Percentiles rank a stretch among this genome's conserved stretches.
Conservation (phyloP, 768 basidiomycete species). For the Saitozyma sp. region DNA sequence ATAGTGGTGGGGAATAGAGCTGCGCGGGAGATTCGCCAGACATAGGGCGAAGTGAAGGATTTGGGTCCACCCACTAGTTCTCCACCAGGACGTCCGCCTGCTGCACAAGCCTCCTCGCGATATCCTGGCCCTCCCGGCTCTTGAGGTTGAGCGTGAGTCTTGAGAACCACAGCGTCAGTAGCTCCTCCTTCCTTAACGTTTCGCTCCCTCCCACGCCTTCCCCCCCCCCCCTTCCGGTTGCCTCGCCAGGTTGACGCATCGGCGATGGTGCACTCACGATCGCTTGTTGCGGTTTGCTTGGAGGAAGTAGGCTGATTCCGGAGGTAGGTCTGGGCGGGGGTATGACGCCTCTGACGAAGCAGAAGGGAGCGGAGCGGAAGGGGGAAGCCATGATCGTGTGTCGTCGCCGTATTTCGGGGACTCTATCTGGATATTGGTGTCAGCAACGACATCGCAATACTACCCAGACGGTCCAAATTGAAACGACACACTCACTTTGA, state of each 20-base stretch:
- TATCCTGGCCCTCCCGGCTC: slow-evolving; percentile 68
- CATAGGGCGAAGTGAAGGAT: not conserved
- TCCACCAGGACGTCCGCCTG: slow-evolving; percentile 84
- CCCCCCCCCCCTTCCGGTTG: too few relatives aligned
- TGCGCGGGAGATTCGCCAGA: too few relatives aligned
- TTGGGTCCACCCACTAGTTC: slow-evolving; percentile 59
- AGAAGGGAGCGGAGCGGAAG: slow-evolving; percentile 40
- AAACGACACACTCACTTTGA: slow-evolving; percentile 62
- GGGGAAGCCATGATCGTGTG: slow-evolving; percentile 61
- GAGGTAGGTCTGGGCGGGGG: slow-evolving; percentile 62
- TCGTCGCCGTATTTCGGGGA: slow-evolving; percentile 69
- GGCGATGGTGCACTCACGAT: slow-evolving; percentile 23
- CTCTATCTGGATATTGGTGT: slow-evolving; percentile 30
- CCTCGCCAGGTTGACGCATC: too few relatives aligned
- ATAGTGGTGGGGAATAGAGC: too few relatives aligned
- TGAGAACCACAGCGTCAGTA: too few relatives aligned
- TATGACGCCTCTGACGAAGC: slow-evolving; percentile 57
- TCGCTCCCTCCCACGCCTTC: too few relatives aligned
- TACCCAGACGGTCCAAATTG: too few relatives aligned
- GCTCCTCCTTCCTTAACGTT: not conserved
- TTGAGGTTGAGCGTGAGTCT: slow-evolving; percentile 84
- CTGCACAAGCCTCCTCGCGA: slow-evolving; percentile 69
- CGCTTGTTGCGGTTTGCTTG: slow-evolving; percentile 66
- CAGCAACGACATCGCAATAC: not conserved
- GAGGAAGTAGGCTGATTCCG: slow-evolving; percentile 92